Evolutionary conservation across 2,329 filamentous ascomycete species (phyloP).

Genomic region (Colletotrichum sansevieriae): DNA sequence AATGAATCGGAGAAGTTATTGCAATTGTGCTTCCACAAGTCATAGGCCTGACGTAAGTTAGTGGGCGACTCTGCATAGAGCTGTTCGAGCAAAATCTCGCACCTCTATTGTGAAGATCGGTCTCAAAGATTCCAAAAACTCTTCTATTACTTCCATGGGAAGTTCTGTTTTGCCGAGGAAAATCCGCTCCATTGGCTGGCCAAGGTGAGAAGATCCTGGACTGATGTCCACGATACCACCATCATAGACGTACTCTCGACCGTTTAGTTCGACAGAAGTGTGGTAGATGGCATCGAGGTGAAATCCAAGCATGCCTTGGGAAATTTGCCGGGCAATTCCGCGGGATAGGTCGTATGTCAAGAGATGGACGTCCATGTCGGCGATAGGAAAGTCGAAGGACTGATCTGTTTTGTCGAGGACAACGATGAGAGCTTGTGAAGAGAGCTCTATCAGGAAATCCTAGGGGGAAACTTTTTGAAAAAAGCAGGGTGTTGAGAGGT

Average conservation of each 20-base stretch:
- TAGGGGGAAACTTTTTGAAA: not conserved
- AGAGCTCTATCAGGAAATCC: not conserved
- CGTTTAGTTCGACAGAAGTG: conserved; percentile 86
- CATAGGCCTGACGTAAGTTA: conserved; percentile 76
- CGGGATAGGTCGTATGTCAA: conserved; percentile 83
- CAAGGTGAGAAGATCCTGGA: conserved; percentile 89
- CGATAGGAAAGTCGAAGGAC: conserved; percentile 1
- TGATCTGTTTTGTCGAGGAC: conserved; percentile 6
- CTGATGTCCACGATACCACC: conserved; percentile 85
- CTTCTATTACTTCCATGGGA: conserved; percentile 83
- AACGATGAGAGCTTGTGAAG: not conserved
- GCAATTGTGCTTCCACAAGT: conserved; percentile 92
- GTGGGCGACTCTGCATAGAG: not conserved
- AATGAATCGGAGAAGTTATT: conserved; percentile 98
- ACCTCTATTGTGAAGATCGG: conserved; percentile 86
- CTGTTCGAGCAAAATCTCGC: conserved; percentile 20
- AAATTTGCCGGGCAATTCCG: conserved; percentile 69
- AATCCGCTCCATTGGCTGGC: conserved; percentile 82
- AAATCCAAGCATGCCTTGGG: conserved; percentile 65
- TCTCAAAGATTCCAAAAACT: conserved; percentile 88
- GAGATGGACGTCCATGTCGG: conserved; percentile 78
- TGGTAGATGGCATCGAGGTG: conserved; percentile 94
- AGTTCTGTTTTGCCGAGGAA: conserved; percentile 82
- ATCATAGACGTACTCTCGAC: conserved; percentile 92
- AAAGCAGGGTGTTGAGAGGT: not conserved